Base-by-base conservation (phyloP, 2,329 filamentous ascomycete genomes). In the Penicillium sp. region DNA sequence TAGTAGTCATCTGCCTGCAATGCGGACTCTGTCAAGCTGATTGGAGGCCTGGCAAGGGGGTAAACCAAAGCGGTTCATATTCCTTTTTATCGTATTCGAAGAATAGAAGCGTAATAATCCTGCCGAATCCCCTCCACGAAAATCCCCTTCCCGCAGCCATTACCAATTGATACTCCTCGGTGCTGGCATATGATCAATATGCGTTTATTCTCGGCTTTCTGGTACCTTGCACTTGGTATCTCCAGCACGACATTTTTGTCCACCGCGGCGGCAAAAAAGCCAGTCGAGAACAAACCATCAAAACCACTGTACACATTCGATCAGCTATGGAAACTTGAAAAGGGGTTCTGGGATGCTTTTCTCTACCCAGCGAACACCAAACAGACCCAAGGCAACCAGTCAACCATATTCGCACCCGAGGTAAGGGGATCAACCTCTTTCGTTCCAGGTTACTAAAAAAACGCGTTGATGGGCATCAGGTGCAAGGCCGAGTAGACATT, bases 401-500 rank as follows among this genome's bases (percentile, higher is more conserved):
- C 65, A 5, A 66, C 68, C 7, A 58, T 72, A 5, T 72, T 71
- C 35, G 45, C 69, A 1, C 28, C 62, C 8, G 61, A 71, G 56
- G 70, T 71, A 52, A 51, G 58, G 3, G 6, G 8, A 13, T 3
- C 37, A n/a, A 33, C 13, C 30, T 11, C 3, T 6, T n/a, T 11
- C 4, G 19, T 5, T 43, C 25, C 19, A 22, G 4, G 19, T 11
- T 11, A 43, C 19, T 22, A 11, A 43, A 22, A 10, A 43, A 22
- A 10, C 0, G 19, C 14, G 13, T 5, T 26, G 26, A 43, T 33
- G 11, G 16, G 14, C 1, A 2, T 1, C 1, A 10, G 67, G 66
- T 71, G 3, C 64, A 72, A 69, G 69, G 70, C 2, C 68, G 68
- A 11, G 68, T 71, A 7, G 68, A 71, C 49, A 68, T 70, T 16